A percentile compares a stretch with the other conserved stretches of the same genome.
Evolutionary conservation across 1,284 basidiomycete genomes (phyloP).

Genomic region (Phellinidium pouzarii): DNA sequence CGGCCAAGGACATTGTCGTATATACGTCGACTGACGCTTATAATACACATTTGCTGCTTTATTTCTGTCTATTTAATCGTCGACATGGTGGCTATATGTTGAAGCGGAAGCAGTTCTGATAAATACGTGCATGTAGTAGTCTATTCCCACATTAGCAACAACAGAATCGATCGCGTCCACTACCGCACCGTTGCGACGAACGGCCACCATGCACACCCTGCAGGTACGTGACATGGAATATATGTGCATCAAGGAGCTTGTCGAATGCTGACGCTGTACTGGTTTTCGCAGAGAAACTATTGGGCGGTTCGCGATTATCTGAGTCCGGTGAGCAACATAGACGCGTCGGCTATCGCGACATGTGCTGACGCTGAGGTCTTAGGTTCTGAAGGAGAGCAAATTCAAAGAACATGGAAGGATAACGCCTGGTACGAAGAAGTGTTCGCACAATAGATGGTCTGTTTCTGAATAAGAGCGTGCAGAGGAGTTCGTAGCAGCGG

Average conservation of each 20-base stretch:
- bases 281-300: conserved; percentile 55
- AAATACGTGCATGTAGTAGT: background rate
- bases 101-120: background rate
- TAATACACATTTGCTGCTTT: too few species aligned
- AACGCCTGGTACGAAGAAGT: conserved; percentile 72
- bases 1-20: too few species aligned
- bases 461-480: conserved; percentile 24
- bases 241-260: too few species aligned
- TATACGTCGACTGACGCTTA: too few species aligned
- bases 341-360: conserved; percentile 26
- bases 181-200: conserved; percentile 5
- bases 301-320: conserved; percentile 97
- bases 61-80: too few species aligned
- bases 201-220: conserved; percentile 18
- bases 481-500: conserved; percentile 96
- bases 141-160: background rate
- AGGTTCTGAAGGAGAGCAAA: conserved; percentile 97
- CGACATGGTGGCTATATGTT: background rate
- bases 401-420: conserved; percentile 98
- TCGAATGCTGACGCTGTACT: conserved; percentile 13
- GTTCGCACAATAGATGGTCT: conserved; percentile 10
- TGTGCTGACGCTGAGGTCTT: conserved; percentile 20
- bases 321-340: conserved; percentile 64
- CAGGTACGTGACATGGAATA: background rate
- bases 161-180: conserved; percentile 8